Percentiles rank a stretch among this genome's conserved stretches.
These are phyloP conservation scores for Saccharata proteae DNA, from an alignment of 2,329 filamentous ascomycete genomes.

Conservation along the genomic window DNA sequence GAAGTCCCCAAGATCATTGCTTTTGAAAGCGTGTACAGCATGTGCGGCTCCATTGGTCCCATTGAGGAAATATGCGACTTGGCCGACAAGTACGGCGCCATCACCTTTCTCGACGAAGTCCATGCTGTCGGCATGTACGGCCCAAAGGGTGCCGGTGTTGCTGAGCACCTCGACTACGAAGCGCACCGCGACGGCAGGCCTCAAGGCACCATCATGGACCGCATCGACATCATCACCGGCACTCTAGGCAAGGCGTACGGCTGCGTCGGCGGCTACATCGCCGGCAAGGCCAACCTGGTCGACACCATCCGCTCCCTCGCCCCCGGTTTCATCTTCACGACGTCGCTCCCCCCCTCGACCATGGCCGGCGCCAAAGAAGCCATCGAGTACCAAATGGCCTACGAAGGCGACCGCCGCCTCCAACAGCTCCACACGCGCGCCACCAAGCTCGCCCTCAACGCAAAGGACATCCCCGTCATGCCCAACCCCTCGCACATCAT, in stretches of 20 bases:
- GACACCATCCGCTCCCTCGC: slow-evolving; percentile 90
- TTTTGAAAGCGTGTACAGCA: slow-evolving; percentile 97
- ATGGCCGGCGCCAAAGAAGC: slow-evolving; percentile 90
- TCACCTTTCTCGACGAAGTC: slow-evolving; percentile 97
- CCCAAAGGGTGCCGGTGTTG: slow-evolving; percentile 86
- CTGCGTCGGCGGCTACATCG: slow-evolving; percentile 95
- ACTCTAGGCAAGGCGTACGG: slow-evolving; percentile 97
- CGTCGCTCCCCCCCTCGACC: slow-evolving; percentile 84
- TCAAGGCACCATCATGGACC: slow-evolving; percentile 80
- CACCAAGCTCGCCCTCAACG: slow-evolving; percentile 72
- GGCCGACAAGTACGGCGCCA: slow-evolving; percentile 91
- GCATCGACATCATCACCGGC: slow-evolving; percentile 93
- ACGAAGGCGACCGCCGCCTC: slow-evolving; percentile 75
- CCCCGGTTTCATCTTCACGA: slow-evolving; percentile 98
- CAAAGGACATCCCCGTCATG: slow-evolving; percentile 84
- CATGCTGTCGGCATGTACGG: slow-evolving; percentile 99
- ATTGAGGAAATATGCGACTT: slow-evolving; percentile 94
- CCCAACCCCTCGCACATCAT: slow-evolving; percentile 96
- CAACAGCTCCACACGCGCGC: slow-evolving; percentile 95
- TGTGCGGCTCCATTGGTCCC: slow-evolving; percentile 95
- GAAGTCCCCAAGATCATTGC: slow-evolving; percentile 94
- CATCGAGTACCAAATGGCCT: slow-evolving; percentile 84
- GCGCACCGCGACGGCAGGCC: slow-evolving; percentile 65
- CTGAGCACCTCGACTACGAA: slow-evolving; percentile 93
- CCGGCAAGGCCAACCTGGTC: slow-evolving; percentile 72